phyloP scores from a whole-genome alignment of 805 yeast genomes.

The Candida parachauliodes region DNA sequence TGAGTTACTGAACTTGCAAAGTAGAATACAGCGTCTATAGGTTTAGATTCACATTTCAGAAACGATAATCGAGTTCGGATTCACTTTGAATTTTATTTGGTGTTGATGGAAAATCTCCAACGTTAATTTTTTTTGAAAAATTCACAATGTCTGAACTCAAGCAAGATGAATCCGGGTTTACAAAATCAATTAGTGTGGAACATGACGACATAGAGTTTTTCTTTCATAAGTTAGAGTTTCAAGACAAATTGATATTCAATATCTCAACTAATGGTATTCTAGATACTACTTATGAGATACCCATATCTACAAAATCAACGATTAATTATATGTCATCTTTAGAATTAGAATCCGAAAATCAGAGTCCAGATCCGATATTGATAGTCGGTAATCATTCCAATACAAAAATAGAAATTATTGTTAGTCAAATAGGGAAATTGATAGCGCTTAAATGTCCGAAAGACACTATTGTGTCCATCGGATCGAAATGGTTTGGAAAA shows the following conservation, averaged over 20 bases:
- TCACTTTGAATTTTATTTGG: too few species aligned
- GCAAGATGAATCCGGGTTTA: conserved; percentile 11
- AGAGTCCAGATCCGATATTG: conserved; percentile 37
- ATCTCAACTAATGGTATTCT: conserved; percentile 43
- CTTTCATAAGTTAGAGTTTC: conserved; percentile 32
- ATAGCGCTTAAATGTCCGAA: conserved; percentile 31
- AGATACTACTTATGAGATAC: conserved; percentile 49
- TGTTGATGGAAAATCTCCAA: too few species aligned
- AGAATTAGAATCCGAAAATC: conserved; percentile 17
- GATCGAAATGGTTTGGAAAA: conserved; percentile 45
- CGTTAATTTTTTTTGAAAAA: too few species aligned
- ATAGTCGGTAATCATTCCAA: conserved; percentile 48
- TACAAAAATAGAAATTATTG: conserved; percentile 45
- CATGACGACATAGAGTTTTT: conserved; percentile 13
- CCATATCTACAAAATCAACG: conserved; percentile 20
- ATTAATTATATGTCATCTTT: conserved; percentile 16
- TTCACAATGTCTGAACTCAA: conserved; percentile 10
- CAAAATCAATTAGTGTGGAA: conserved; percentile 6
- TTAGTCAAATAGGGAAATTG: conserved; percentile 47
- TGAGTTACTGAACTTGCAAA: too few species aligned
- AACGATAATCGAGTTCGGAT: too few species aligned
- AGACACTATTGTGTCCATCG: conserved; percentile 42
- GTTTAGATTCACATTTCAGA: too few species aligned
- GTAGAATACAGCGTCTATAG: too few species aligned
- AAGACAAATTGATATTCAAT: conserved; percentile 36